Conservation (phyloP, 2,329 filamentous ascomycete genomes). For the Arthrocladium fulminans region DNA sequence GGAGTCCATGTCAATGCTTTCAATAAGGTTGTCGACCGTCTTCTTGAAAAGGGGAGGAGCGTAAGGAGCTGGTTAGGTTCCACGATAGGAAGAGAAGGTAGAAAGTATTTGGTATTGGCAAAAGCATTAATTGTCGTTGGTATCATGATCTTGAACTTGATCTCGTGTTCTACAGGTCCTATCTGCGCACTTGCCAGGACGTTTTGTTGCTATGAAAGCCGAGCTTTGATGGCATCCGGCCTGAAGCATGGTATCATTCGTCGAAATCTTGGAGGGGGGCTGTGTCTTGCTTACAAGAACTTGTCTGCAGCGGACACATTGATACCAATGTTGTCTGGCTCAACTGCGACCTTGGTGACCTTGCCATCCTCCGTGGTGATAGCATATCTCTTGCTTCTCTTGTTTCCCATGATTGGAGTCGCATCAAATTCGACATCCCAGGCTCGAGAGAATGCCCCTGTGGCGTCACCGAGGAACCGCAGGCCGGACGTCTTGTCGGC, state of each 20-base stretch:
- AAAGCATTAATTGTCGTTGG: background rate
- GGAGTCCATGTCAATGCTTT: too few relatives aligned
- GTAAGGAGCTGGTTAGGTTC: background rate
- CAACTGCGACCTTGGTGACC: slow-evolving; percentile 70
- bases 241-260: background rate
- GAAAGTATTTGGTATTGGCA: slow-evolving; percentile 1
- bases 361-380: slow-evolving; percentile 75
- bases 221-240: background rate
- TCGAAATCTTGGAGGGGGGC: background rate
- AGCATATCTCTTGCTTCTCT: slow-evolving; percentile 80
- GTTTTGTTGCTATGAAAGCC: background rate
- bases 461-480: slow-evolving; percentile 79
- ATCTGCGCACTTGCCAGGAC: background rate
- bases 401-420: slow-evolving; percentile 67
- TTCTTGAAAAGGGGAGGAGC: too few relatives aligned
- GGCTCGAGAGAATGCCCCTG: slow-evolving; percentile 69
- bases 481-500: slow-evolving; percentile 66
- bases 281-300: slow-evolving; percentile 14
- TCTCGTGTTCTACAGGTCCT: background rate
- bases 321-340: slow-evolving; percentile 80
- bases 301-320: slow-evolving; percentile 36
- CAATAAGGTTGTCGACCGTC: too few relatives aligned
- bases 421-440: slow-evolving; percentile 77
- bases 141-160: background rate
- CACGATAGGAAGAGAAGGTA: background rate